A percentile compares a stretch with the other conserved stretches of the same genome.
phyloP scores from a whole-genome alignment of 768 basidiomycete species.

The Dentipellis fragilis region DNA sequence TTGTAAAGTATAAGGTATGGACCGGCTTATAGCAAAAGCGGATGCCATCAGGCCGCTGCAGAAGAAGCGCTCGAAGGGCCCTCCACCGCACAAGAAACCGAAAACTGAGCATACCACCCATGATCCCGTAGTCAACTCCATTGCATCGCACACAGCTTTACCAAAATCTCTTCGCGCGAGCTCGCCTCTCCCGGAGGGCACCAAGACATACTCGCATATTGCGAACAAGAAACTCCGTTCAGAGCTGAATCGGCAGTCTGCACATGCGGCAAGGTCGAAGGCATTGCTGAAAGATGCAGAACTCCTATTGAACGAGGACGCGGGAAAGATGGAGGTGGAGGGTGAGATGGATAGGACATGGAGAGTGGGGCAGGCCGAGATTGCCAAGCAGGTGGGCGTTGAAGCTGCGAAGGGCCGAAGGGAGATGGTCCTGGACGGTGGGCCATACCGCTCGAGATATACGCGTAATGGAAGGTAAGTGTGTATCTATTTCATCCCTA shows the following conservation, averaged over 20 bases:
- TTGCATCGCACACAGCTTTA: conserved; percentile 33
- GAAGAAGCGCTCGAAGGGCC: background rate
- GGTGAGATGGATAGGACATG: conserved; percentile 82
- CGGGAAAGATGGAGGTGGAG: conserved; percentile 67
- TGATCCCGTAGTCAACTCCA: conserved; percentile 38
- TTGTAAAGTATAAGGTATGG: background rate
- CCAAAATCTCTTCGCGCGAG: conserved; percentile 60
- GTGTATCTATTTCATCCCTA: background rate
- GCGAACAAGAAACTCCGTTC: conserved; percentile 69
- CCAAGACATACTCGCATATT: conserved; percentile 49
- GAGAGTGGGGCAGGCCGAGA: conserved; percentile 77
- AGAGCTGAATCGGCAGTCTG: conserved; percentile 51
- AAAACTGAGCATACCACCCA: background rate
- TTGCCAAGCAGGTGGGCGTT: conserved; percentile 50
- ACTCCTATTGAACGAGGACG: conserved; percentile 57
- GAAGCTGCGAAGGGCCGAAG: conserved; percentile 71
- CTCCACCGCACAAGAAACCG: background rate
- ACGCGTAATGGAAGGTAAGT: conserved; percentile 83
- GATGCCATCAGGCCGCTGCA: background rate
- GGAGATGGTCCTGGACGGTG: conserved; percentile 78
- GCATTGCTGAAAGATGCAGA: conserved; percentile 61
- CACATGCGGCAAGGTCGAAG: conserved; percentile 52
- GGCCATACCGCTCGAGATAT: conserved; percentile 77
- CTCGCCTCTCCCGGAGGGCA: conserved; percentile 34
- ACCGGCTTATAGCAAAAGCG: background rate